A percentile compares a stretch with the other conserved stretches of the same genome.
phyloP scores from a whole-genome alignment of 495 filamentous ascomycete species.

The Hypoxylon perforatum region DNA sequence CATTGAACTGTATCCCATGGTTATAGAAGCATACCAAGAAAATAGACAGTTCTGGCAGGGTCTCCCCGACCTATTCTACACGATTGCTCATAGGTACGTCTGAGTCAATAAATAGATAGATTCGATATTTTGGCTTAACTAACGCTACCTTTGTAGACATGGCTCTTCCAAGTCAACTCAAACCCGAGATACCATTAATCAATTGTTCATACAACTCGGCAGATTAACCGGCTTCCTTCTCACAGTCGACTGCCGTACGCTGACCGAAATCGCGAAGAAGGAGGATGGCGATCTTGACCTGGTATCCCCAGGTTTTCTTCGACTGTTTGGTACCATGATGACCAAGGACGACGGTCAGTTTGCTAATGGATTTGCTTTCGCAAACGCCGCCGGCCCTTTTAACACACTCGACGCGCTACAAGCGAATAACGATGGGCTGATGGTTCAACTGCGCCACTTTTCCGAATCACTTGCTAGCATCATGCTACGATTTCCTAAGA shows the following conservation, averaged over 20 bases:
- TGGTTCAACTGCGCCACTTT: constrained; percentile 37
- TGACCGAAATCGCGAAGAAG: constrained; percentile 15
- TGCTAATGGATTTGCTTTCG: constrained; percentile 19
- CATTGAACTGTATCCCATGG: constrained; percentile 25
- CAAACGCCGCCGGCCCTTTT: constrained; percentile 12
- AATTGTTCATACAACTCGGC: constrained; percentile 37
- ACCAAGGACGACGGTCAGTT: constrained; percentile 27
- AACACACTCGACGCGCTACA: constrained; percentile 40
- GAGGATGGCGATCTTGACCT: constrained; percentile 35
- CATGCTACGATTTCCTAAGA: constrained; percentile 52
- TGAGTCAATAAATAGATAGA: neutral
- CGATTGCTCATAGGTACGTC: constrained; percentile 38
- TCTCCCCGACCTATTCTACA: constrained; percentile 43
- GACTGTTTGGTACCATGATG: constrained; percentile 26
- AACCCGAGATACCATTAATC: constrained; percentile 37
- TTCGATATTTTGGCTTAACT: constrained; percentile 1
- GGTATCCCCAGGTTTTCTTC: constrained; percentile 42
- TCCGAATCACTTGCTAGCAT: constrained; percentile 46
- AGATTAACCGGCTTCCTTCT: constrained; percentile 43
- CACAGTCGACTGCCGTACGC: constrained; percentile 32
- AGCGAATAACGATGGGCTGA: constrained; percentile 29
- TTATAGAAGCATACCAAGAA: constrained; percentile 51
- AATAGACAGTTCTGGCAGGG: constrained; percentile 48
- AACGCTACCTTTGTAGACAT: constrained; percentile 20
- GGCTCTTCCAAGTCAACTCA: constrained; percentile 30